Percentiles rank a stretch among this genome's conserved stretches.
Conservation (phyloP, 2,329 filamentous ascomycete genomes). For the Pyricularia sp. region DNA sequence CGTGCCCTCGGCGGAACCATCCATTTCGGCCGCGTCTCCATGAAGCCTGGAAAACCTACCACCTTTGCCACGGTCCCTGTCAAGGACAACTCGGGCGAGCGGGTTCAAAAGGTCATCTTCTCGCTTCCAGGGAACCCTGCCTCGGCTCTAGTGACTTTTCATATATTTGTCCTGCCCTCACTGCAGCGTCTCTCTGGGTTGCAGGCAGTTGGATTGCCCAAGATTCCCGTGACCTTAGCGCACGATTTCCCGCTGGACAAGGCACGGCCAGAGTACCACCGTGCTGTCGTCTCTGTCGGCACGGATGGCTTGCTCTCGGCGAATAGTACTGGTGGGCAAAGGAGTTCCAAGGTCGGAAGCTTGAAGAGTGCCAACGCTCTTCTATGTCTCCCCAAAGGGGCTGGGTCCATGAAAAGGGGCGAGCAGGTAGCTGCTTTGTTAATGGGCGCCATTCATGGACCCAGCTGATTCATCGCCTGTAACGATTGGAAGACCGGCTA, state of each 20-base stretch:
- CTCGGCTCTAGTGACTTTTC: slow-evolving; percentile 83
- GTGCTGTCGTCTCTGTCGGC: slow-evolving; percentile 61
- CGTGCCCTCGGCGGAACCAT: slow-evolving; percentile 82
- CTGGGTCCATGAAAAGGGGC: slow-evolving; percentile 59
- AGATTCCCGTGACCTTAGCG: slow-evolving; percentile 59
- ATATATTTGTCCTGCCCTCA: slow-evolving; percentile 85
- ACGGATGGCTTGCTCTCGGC: slow-evolving; percentile 63
- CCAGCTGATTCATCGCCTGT: slow-evolving; percentile 7
- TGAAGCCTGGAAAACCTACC: slow-evolving; percentile 98
- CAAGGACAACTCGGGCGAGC: slow-evolving; percentile 48
- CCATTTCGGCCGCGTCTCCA: slow-evolving; percentile 89
- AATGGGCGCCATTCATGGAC: slow-evolving; percentile 46
- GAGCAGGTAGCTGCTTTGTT: slow-evolving; percentile 67
- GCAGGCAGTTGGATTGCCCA: slow-evolving; percentile 57
- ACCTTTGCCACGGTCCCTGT: slow-evolving; percentile 85
- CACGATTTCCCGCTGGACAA: slow-evolving; percentile 68
- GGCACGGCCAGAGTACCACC: slow-evolving; percentile 79
- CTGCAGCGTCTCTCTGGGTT: slow-evolving; percentile 70
- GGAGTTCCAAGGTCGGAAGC: slow-evolving; percentile 84
- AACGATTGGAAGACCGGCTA: not conserved
- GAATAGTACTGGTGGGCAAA: slow-evolving; percentile 77
- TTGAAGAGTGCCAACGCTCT: slow-evolving; percentile 82
- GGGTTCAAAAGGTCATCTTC: slow-evolving; percentile 66
- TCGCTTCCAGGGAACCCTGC: slow-evolving; percentile 91
- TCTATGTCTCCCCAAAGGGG: slow-evolving; percentile 60